These are phyloP conservation scores for Scenedesmus sp. DNA, from an alignment of 163 green algal genomes.

Conservation along the genomic window DNA sequence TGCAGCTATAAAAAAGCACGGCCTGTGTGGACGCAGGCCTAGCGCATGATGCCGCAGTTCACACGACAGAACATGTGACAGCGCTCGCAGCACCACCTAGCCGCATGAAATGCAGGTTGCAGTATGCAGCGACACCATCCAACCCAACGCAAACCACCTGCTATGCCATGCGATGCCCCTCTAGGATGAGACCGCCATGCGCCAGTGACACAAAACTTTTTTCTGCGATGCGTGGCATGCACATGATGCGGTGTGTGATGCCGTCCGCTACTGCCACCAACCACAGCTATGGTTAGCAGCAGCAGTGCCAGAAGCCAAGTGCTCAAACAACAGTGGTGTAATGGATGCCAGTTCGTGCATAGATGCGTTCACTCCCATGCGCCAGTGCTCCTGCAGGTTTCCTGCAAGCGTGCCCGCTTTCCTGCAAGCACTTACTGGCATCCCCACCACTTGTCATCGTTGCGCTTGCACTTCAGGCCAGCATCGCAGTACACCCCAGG, in stretches of 20 bases:
- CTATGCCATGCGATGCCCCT: background rate
- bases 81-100: background rate
- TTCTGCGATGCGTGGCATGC: background rate
- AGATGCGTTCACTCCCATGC: background rate
- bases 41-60: background rate
- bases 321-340: background rate
- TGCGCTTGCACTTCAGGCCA: conserved; percentile 37
- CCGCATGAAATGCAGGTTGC: background rate
- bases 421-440: conserved; percentile 17
- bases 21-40: background rate
- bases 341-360: background rate
- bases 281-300: no score
- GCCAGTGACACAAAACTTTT: background rate
- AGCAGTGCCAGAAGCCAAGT: background rate
- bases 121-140: background rate
- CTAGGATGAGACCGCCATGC: background rate
- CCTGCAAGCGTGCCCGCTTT: background rate
- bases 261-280: background rate
- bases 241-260: background rate
- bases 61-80: background rate
- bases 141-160: background rate
- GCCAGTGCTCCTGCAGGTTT: background rate
- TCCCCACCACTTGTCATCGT: conserved; percentile 42
- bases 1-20: background rate
- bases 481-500: background rate